Percentiles rank a stretch among this genome's conserved stretches.
Evolutionary conservation across 2,329 filamentous ascomycete genomes (phyloP).

Genomic region (Sporothrix luriei): DNA sequence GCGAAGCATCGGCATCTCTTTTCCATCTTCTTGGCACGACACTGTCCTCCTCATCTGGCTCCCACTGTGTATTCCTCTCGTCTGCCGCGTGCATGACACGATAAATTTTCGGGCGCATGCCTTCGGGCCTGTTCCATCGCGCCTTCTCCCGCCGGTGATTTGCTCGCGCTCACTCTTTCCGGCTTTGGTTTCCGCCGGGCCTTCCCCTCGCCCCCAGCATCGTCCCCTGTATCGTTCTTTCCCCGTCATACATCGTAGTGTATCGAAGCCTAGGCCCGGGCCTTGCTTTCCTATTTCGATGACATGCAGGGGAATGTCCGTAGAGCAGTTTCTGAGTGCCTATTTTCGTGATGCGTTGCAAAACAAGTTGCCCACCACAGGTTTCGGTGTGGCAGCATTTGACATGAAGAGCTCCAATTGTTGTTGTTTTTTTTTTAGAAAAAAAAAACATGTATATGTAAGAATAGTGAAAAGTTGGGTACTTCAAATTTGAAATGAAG

Average conservation of each 20-base stretch:
- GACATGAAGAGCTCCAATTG: too few relatives aligned
- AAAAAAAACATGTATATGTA: background rate
- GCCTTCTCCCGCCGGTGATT: conserved; percentile 20
- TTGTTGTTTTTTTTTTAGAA: background rate
- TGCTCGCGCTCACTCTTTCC: conserved; percentile 15
- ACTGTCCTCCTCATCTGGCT: background rate
- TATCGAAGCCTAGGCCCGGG: conserved; percentile 1
- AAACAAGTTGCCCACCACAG: background rate
- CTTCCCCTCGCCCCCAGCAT: background rate
- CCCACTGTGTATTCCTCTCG: background rate
- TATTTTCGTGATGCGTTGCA: background rate
- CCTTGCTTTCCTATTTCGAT: conserved; percentile 23
- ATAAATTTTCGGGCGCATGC: conserved; percentile 28
- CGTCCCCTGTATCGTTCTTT: background rate
- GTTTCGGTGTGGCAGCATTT: background rate
- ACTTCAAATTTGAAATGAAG: background rate
- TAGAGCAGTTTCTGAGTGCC: background rate
- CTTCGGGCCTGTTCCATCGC: conserved; percentile 26
- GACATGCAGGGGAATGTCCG: conserved; percentile 7
- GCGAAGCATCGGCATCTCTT: conserved; percentile 14
- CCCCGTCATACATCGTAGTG: background rate
- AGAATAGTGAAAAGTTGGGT: background rate
- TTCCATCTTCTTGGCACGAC: background rate
- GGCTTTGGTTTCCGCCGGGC: conserved; percentile 11
- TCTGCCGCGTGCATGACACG: conserved; percentile 20